Conservation (phyloP, 2,329 filamentous ascomycete species). For the Rhinocladiella mackenziei region DNA sequence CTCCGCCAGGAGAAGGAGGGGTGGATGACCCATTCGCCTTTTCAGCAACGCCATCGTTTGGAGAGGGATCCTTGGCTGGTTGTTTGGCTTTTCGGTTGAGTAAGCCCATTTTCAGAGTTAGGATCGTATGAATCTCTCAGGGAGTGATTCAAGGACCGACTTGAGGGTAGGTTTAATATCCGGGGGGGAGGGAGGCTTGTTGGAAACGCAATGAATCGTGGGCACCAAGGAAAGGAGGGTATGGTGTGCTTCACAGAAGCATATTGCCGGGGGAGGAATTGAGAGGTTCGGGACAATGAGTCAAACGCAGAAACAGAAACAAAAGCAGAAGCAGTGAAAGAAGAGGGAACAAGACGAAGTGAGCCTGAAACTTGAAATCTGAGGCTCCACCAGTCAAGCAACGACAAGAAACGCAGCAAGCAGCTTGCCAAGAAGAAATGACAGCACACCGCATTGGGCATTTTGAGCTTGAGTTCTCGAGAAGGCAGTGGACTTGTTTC, state of each 20-base stretch:
- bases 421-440: not conserved
- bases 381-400: not conserved
- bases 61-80: constrained; percentile 4
- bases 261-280: not conserved
- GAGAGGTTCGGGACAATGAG: not conserved
- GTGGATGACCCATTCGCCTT: constrained; percentile 13
- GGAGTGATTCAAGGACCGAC: too few relatives aligned
- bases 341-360: not conserved
- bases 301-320: not conserved
- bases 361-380: not conserved
- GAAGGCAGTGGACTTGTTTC: too few relatives aligned
- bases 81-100: constrained; percentile 19
- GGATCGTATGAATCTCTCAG: too few relatives aligned
- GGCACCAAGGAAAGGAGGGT: not conserved
- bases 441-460: not conserved
- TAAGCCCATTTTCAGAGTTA: constrained; percentile 19
- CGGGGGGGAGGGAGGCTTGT: too few relatives aligned
- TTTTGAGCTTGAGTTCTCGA: not conserved
- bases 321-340: not conserved
- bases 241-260: not conserved
- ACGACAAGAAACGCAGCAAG: not conserved
- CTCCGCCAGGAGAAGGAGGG: constrained; percentile 6
- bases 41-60: constrained; percentile 7
- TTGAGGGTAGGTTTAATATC: too few relatives aligned
- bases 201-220: not conserved